Base-by-base conservation (phyloP, 164 flowering plant genomes). In the Piper betle region DNA sequence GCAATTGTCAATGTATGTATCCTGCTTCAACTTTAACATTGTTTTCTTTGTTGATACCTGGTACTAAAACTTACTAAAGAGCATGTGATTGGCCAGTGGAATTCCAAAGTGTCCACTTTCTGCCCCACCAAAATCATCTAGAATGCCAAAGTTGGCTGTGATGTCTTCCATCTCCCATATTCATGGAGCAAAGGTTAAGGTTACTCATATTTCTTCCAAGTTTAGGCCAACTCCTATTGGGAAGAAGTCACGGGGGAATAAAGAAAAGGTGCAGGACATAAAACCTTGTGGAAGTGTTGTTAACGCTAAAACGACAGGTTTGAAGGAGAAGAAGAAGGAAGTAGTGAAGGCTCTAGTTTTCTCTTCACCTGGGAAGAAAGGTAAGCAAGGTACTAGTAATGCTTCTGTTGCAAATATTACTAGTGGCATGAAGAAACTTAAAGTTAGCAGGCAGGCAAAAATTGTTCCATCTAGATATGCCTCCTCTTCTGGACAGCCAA, bases 71-170 rank as follows among this genome's bases (percentile, higher is more conserved):
- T 74, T 40, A 68, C 59, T 62, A 3, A 33, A 6, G 42, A 20
- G 53, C n/a, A 10, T 20, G 10, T 20, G 62, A 17, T 25, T 41
- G 74, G n/a, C 11, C 55, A 84, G 94, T 57, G 58, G 68, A 38
- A 71, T 53, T 6, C 19, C 63, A 72, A 86, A 87, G 73, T 87
- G 90, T 75, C 97, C 96, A 2, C 80, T 52, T 25, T 80, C 98
- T n/a, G 98, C 88, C 59, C 98, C 97, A 39, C 79, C 96, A 39
- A 92, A 89, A 69, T 60, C 87, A 43, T 77, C 92, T 41, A 80
- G 87, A 73, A 4, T 81, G n/a, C 72, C 94, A 39, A 84, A 78
- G 69, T 69, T 84, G 62, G 81, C 81, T 1, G 55, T 76, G 42
- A 61, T 82, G 53, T 72, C 91, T 54, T 81, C 82, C 2, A 60